These are phyloP conservation scores for Gautieria morchelliformis DNA, from an alignment of 768 basidiomycete species.

Conservation along the genomic window DNA sequence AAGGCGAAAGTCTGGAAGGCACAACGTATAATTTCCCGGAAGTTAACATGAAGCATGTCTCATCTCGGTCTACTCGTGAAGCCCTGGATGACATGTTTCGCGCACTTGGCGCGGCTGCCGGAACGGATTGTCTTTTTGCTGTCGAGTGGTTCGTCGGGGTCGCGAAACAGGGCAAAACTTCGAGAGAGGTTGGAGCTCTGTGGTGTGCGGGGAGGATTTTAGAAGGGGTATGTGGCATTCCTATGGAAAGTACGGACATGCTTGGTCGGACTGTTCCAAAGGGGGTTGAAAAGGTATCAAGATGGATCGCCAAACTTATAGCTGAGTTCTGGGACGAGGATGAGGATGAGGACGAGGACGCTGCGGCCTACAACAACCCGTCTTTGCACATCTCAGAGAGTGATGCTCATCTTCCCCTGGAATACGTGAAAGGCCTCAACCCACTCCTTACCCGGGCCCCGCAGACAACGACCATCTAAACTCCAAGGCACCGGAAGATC, in stretches of 20 bases:
- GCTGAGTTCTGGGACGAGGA: slow-evolving; percentile 78
- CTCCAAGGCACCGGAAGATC: slow-evolving; percentile 10
- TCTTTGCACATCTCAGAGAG: slow-evolving; percentile 9
- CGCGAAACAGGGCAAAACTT: slow-evolving; percentile 33
- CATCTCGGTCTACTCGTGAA: slow-evolving; percentile 39
- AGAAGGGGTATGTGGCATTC: slow-evolving; percentile 54
- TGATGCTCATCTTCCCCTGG: slow-evolving; percentile 37
- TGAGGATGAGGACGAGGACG: slow-evolving; percentile 25
- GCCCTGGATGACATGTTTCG: slow-evolving; percentile 65
- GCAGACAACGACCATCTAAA: slow-evolving; percentile 7
- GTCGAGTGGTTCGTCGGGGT: slow-evolving; percentile 75
- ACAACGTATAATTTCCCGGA: slow-evolving; percentile 47
- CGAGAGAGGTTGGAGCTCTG: slow-evolving; percentile 54
- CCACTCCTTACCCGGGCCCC: slow-evolving; percentile 39
- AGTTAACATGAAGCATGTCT: slow-evolving; percentile 44
- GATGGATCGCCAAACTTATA: slow-evolving; percentile 51
- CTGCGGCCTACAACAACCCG: slow-evolving; percentile 11
- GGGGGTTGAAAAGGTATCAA: slow-evolving; percentile 52
- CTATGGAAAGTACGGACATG: slow-evolving; percentile 22
- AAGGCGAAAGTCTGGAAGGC: slow-evolving; percentile 22
- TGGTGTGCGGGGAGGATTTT: slow-evolving; percentile 78
- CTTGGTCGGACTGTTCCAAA: slow-evolving; percentile 16
- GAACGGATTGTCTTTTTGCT: slow-evolving; percentile 60
- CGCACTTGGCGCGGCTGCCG: slow-evolving; percentile 57
- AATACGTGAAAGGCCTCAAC: slow-evolving; percentile 58